Base-by-base conservation (phyloP, 2,329 filamentous ascomycete species). In the Pseudogymnoascus sp. region DNA sequence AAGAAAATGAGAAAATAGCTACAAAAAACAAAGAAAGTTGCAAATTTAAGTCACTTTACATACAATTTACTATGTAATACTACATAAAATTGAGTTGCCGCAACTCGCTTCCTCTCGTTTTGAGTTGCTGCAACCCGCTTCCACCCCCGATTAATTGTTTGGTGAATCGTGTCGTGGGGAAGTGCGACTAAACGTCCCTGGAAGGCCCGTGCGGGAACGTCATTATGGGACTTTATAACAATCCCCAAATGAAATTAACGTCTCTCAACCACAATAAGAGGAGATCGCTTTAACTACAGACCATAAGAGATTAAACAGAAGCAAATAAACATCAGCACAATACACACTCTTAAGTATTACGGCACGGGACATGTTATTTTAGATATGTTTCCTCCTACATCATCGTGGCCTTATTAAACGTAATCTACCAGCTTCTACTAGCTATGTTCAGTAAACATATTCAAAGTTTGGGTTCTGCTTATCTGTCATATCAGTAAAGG, bases 401-500 rank as follows among this genome's bases (percentile, higher is more conserved):
- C 45, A 18, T 18, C 45, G 4, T 52, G 45, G 23, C 25, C n/a
- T 11, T 31, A 55, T 18, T 55, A 16, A 31, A 55, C 25, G n/a
- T 55, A 31, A 18, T 31, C 45, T 31, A 55, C 45, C 25, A 6
- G 25, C 45, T n/a, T 31, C 45, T 31, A 55, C 45, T n/a, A 6
- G 25, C 45, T n/a, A 14, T 11, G 23, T 31, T 59, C 37, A 66
- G n/a, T 64, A 65, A 16, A 68, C 59, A 61, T 69, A 69, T 12
- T 66, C 43, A 49, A 69, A 69, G 59, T 68, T 65, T 28, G 63
- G 14, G 61, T 68, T 69, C 61, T 67, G 63, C 28, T 62, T 59
- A 63, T 69, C 67, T 23, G 67, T 68, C 64, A 68, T 62, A 62
- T 68, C 66, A 52, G n/a, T 60, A 58, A 67, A 68, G 18, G 61